Conservation (phyloP, 192 early-diverging fungal genomes). For the Jimgerdemannia flammicorona region DNA sequence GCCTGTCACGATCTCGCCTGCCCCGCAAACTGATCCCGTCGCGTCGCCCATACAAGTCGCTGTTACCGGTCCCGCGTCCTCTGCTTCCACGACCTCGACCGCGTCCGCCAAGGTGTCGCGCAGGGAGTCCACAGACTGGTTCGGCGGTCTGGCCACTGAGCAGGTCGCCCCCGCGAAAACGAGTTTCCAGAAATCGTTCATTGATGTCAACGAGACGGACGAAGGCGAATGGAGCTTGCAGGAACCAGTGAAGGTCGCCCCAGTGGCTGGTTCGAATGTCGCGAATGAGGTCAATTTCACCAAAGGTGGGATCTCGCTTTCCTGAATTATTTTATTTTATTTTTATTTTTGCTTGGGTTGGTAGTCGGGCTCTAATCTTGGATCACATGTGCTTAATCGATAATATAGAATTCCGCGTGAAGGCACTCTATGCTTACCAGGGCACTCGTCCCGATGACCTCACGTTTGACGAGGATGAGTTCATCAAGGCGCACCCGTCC, state of each 20-base stretch:
- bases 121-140: slow-evolving; percentile 47
- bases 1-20: slow-evolving; percentile 1
- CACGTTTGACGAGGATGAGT: slow-evolving; percentile 39
- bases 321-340: too few species aligned
- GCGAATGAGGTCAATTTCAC: slow-evolving; percentile 36
- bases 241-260: slow-evolving; percentile 12
- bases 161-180: neutral
- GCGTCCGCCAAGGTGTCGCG: slow-evolving; percentile 23
- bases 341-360: too few species aligned
- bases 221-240: too few species aligned
- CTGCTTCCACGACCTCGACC: slow-evolving; percentile 2
- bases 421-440: slow-evolving; percentile 44
- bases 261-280: slow-evolving; percentile 30
- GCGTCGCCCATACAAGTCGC: neutral
- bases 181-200: too few species aligned
- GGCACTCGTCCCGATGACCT: slow-evolving; percentile 52
- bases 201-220: too few species aligned
- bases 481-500: slow-evolving; percentile 45
- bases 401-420: slow-evolving; percentile 29
- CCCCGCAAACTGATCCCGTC: too few species aligned
- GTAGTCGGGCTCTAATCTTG: too few species aligned
- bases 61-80: neutral
- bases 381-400: too few species aligned
- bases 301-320: slow-evolving; percentile 19
- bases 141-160: slow-evolving; percentile 39